Evolutionary conservation across 2,329 filamentous ascomycete genomes (phyloP), one percentile per base, ranked within the genome.

Genomic region (Talaromyces sp.): DNA sequence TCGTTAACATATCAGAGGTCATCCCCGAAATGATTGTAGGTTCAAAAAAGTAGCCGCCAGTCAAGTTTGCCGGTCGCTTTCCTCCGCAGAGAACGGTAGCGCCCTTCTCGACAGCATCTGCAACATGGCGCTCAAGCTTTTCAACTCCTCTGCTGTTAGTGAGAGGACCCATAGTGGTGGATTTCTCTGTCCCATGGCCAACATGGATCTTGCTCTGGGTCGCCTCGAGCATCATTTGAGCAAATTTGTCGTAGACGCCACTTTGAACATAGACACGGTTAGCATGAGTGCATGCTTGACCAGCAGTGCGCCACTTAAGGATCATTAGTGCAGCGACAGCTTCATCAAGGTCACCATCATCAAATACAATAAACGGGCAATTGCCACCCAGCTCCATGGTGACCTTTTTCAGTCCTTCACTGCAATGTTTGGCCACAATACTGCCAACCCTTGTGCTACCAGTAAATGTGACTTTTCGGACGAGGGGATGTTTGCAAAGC

Each of bases 11-110:
- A 2, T 82, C 75, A 5, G 75, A 70, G 8, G 76, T 82, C 43
- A 83, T 80, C 14, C 80, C 79, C 1, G 79, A 77, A 39, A 88
- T 79, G 45, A 87, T 78, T 0, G 85, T 87, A 2, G 83, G 85
- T 63, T 86, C 79, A 69, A 87, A 86, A 74, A 87, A 89, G 70
- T 85, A 88, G 59, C 81, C 81, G 57, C 81, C 81, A 57, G 78
- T 81, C 14, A 80, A 80, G 3, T 75, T 75, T 20, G 74, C 68
- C 17, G 69, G 72, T 2, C 72, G 66, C 33, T 65, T 60, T 2
- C 82, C 84, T 13, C 86, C 86, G 16, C 84, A 72, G 1, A 87
- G 70, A 24, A 87, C 67, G 45, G 78, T 81, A 2, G 81, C 87
- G 9, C 86, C 86, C 47, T 82, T 78, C 48, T 78, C 77, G 51